phyloP scores from a whole-genome alignment of 2,329 filamentous ascomycete genomes.

The Hypocreales sp. region DNA sequence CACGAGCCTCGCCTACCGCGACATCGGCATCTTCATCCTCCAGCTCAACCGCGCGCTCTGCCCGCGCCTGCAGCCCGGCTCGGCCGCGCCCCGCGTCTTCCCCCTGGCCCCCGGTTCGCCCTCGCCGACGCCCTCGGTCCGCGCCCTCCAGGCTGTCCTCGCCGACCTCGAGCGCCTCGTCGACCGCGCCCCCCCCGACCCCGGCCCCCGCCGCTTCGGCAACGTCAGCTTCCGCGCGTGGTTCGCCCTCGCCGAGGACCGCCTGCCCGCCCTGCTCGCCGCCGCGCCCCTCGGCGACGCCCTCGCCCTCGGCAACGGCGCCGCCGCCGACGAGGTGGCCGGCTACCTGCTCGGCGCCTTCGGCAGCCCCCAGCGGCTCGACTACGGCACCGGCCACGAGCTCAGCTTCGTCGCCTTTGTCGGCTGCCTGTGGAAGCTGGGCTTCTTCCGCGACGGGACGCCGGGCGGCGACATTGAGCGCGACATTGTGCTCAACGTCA shows the following conservation, averaged over 20 bases:
- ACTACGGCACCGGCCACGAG: slow-evolving; percentile 95
- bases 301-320: slow-evolving; percentile 16
- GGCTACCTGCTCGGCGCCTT: slow-evolving; percentile 75
- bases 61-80: slow-evolving; percentile 38
- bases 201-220: slow-evolving; percentile 77
- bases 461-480: slow-evolving; percentile 48
- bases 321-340: slow-evolving; percentile 51
- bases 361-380: slow-evolving; percentile 75
- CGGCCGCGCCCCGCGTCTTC: slow-evolving; percentile 22
- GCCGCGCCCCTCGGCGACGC: slow-evolving; percentile 14
- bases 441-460: slow-evolving; percentile 49
- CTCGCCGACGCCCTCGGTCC: slow-evolving; percentile 36
- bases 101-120: slow-evolving; percentile 21
- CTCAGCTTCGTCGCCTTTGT: slow-evolving; percentile 89
- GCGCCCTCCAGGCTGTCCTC: slow-evolving; percentile 51
- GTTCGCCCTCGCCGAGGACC: slow-evolving; percentile 52
- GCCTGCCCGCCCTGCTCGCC: slow-evolving; percentile 24
- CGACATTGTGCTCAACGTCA: slow-evolving; percentile 62
- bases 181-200: slow-evolving; percentile 66
- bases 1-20: slow-evolving; percentile 65
- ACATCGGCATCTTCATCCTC: slow-evolving; percentile 74
- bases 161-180: slow-evolving; percentile 49
- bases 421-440: slow-evolving; percentile 79
- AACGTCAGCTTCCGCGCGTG: slow-evolving; percentile 84
- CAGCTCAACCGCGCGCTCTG: slow-evolving; percentile 84